These are phyloP conservation scores for Leishmania amazonensis DNA, from an alignment of 208 protist species.

Conservation along the genomic window DNA sequence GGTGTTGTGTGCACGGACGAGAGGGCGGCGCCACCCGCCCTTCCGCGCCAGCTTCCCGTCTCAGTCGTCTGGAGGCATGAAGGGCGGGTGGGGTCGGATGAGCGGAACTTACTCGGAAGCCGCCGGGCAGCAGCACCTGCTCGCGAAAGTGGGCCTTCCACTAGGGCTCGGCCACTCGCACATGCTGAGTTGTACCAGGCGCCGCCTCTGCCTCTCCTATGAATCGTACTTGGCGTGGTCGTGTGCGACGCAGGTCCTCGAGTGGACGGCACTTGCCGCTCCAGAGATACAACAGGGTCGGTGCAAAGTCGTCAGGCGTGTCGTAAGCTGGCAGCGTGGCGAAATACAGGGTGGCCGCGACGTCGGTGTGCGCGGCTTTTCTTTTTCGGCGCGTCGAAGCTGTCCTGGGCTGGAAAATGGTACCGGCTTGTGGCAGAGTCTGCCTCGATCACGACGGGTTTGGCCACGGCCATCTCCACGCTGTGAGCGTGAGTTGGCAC, in stretches of 20 bases:
- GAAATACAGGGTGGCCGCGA: constrained; percentile 44
- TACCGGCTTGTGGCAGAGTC: background rate
- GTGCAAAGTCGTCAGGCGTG: constrained; percentile 21
- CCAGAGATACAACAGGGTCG: constrained; percentile 37
- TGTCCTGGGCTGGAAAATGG: background rate
- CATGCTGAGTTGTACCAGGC: constrained; percentile 12
- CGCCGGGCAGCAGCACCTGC: constrained; percentile 12
- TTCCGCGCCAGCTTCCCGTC: background rate
- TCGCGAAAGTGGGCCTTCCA: constrained; percentile 24
- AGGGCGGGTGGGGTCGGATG: background rate
- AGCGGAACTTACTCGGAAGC: constrained; percentile 10
- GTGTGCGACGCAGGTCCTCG: constrained; percentile 28
- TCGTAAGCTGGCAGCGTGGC: constrained; percentile 19
- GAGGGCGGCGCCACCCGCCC: background rate
- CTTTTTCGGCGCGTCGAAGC: background rate
- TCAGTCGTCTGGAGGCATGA: background rate
- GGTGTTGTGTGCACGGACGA: background rate
- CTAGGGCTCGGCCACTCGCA: constrained; percentile 13
- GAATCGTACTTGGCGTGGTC: too few species aligned
- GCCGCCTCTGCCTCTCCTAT: background rate
- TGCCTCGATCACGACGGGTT: background rate
- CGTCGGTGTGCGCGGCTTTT: constrained; percentile 21
- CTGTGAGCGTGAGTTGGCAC: background rate
- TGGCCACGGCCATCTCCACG: background rate
- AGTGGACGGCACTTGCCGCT: constrained; percentile 20